Evolutionary conservation across 805 yeast species (phyloP).

Genomic region (Starmerella apis): DNA sequence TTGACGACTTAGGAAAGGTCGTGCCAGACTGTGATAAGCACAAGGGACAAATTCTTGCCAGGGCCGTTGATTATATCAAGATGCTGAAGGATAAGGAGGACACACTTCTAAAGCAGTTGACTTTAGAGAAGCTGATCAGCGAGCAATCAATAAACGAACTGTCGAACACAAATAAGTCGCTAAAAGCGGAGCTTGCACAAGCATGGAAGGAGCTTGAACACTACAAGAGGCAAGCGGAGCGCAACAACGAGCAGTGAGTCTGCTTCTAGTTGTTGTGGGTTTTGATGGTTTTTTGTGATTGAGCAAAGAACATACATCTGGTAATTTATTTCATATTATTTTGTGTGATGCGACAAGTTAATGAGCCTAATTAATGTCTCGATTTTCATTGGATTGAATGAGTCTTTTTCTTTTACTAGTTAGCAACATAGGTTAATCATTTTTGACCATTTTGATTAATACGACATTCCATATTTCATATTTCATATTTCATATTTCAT

Average conservation of each 20-base stretch:
- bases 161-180: constrained; percentile 72
- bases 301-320: not conserved
- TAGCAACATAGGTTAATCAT: too few relatives aligned
- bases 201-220: constrained; percentile 87
- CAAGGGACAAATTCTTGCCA: constrained; percentile 77
- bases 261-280: not conserved
- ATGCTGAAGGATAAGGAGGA: constrained; percentile 83
- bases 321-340: not conserved
- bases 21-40: constrained; percentile 37
- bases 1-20: constrained; percentile 40
- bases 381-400: too few relatives aligned
- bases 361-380: not conserved
- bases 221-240: constrained; percentile 42
- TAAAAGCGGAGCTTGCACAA: constrained; percentile 77
- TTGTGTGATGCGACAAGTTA: not conserved
- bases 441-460: too few relatives aligned
- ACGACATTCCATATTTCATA: too few relatives aligned
- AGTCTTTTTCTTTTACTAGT: too few relatives aligned
- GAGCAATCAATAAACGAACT: constrained; percentile 87
- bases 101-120: constrained; percentile 86
- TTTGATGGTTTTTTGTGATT: not conserved
- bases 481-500: too few relatives aligned
- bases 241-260: not conserved
- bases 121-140: constrained; percentile 79
- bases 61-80: constrained; percentile 84